phyloP scores from a whole-genome alignment of 176 grass and related monocot genomes.

The Oryza australiensis region DNA sequence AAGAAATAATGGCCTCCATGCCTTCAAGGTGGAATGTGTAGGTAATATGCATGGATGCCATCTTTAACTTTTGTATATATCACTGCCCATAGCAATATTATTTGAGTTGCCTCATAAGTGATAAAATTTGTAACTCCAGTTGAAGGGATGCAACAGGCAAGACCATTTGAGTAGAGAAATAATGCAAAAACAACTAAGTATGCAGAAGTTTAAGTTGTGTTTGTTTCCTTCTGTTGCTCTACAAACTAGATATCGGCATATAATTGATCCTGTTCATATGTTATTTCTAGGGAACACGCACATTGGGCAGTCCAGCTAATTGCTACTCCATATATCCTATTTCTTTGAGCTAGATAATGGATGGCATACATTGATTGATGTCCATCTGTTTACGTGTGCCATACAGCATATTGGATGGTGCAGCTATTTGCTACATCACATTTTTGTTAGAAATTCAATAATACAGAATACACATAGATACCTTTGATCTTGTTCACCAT shows the following conservation, averaged over 20 bases:
- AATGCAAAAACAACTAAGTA: conserved; percentile 11
- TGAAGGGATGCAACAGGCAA: background rate
- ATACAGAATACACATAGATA: conserved; percentile 24
- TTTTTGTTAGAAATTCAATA: conserved; percentile 17
- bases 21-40: background rate
- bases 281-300: background rate
- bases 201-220: background rate
- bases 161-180: conserved; percentile 25
- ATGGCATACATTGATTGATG: background rate
- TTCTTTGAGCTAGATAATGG: background rate
- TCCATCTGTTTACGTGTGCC: background rate
- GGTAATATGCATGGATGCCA: background rate
- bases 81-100: background rate
- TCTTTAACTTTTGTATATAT: background rate
- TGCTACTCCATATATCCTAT: background rate
- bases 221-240: background rate
- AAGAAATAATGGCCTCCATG: background rate
- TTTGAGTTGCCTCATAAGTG: background rate
- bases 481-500: conserved; percentile 99
- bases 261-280: background rate
- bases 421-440: conserved; percentile 2
- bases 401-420: background rate
- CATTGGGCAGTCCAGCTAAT: background rate
- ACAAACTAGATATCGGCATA: background rate
- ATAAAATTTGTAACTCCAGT: conserved; percentile 15